Conservation (phyloP, 495 filamentous ascomycete genomes). For the Thozetella sp. region DNA sequence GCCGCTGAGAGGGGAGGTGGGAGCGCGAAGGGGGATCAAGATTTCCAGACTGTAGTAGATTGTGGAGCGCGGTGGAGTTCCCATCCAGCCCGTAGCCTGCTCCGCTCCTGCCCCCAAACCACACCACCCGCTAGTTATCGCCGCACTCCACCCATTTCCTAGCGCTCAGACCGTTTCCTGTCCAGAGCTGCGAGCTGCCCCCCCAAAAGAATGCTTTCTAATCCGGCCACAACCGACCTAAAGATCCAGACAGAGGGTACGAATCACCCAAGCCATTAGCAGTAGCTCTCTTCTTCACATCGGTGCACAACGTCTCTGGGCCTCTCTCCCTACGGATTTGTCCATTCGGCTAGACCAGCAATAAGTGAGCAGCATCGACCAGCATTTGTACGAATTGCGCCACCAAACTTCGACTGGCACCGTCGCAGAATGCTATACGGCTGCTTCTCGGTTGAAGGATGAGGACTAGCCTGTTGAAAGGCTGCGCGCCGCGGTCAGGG, state of each 20-base stretch:
- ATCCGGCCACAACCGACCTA: no score
- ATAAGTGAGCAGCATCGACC: no score
- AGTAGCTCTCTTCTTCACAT: no score
- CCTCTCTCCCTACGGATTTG: background rate
- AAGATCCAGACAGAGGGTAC: no score
- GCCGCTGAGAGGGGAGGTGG: background rate
- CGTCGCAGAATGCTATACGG: constrained; percentile 1
- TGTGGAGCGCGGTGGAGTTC: background rate
- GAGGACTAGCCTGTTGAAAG: constrained; percentile 22
- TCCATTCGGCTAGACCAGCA: background rate
- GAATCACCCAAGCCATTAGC: no score
- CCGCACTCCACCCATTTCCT: background rate
- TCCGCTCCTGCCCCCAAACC: background rate
- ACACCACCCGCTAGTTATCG: background rate
- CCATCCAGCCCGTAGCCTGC: background rate
- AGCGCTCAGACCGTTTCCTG: background rate
- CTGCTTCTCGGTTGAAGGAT: constrained; percentile 20
- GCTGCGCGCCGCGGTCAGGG: background rate
- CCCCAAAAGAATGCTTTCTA: background rate
- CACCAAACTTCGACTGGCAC: background rate
- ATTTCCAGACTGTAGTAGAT: background rate
- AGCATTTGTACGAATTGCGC: background rate
- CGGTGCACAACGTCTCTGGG: no score
- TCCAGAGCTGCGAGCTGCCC: background rate
- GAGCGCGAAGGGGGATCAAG: background rate